Percentiles rank a stretch among this genome's conserved stretches.
Conservation (phyloP, 345 rosid genomes). For the Turnera subulata region DNA sequence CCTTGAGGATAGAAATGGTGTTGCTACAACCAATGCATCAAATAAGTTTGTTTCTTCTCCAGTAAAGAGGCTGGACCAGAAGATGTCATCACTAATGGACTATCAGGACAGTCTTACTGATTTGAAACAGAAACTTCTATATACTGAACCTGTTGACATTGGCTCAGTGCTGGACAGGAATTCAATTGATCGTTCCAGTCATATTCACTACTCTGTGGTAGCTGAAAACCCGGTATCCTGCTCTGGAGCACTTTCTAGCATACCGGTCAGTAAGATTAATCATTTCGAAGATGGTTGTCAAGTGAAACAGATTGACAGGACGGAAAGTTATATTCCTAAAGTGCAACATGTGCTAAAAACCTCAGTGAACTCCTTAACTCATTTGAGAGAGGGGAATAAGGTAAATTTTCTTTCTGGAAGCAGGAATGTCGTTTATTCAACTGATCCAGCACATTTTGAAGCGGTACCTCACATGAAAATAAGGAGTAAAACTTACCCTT, state of each 20-base stretch:
- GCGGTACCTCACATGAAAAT: conserved; percentile 27
- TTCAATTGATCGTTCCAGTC: conserved; percentile 18
- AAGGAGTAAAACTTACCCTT: conserved; percentile 25
- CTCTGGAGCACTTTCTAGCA: conserved; percentile 27
- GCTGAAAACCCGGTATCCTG: conserved; percentile 23
- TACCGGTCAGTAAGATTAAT: conserved; percentile 23
- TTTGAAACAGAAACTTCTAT: conserved; percentile 29
- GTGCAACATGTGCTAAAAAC: conserved; percentile 30
- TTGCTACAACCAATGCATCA: conserved; percentile 14
- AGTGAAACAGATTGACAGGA: conserved; percentile 29
- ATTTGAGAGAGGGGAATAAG: conserved; percentile 20
- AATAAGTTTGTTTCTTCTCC: conserved; percentile 31
- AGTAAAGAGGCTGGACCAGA: conserved; percentile 32
- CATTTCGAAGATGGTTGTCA: conserved; percentile 24
- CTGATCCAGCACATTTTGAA: conserved; percentile 21
- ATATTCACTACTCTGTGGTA: conserved; percentile 17
- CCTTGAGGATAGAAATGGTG: conserved; percentile 18
- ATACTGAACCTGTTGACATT: conserved; percentile 8
- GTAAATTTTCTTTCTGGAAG: conserved; percentile 21
- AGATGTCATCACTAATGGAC: conserved; percentile 24
- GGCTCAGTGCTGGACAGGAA: conserved; percentile 29
- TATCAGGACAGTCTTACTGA: conserved; percentile 15
- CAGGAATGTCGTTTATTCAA: conserved; percentile 16
- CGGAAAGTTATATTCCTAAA: conserved; percentile 13
- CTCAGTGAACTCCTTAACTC: conserved; percentile 17